Evolutionary conservation across 2,329 filamentous ascomycete species (phyloP), one percentile per base, ranked within the genome.

Genomic region (Didymella pomorum): DNA sequence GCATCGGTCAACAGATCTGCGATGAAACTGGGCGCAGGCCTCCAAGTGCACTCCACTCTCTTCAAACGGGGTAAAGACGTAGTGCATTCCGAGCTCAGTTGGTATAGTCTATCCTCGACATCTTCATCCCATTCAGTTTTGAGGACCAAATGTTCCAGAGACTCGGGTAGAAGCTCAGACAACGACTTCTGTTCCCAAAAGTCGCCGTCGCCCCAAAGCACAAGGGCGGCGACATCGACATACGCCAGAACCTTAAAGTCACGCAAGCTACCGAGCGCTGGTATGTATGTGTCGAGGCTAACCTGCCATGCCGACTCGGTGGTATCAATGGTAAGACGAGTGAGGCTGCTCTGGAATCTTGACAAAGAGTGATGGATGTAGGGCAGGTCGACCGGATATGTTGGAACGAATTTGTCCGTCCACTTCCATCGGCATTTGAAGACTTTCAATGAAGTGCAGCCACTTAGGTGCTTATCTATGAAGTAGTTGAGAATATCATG

Each of bases 111-210:
- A 10, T 59, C 44, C n/a, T 65, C 61, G 8, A 66, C 50, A 37
- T 62, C 52, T 11, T 65, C 59, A 29, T 67, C 62, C 65, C 65
- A 69, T 45, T 67, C 65, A 7, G 54, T 53, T 4, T 60, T 43
- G 23, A 69, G 52, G 5, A 57, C 41, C 20, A 69, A 33, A 7
- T 25, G 57, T 37, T 66, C 60, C n/a, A 69, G 29, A 21, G 55
- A 58, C 11, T 26, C 23, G 10, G 66, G 66, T 2, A 69, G 31
- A 1, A 66, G 49, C 1, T 33, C n/a, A 43, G 61, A 54, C 23
- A 66, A 29, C 11, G 49, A 41, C n/a, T 47, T 18, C 16, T 56
- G 45, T 2, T 54, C 53, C 4, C 20, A 12, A 3, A 41, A 33
- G 11, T 58, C 48, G 20, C 52, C 51, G 26, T 67, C 65, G 16